phyloP scores from a whole-genome alignment of 2,329 filamentous ascomycete genomes.

The Hymenoscyphus linearis region DNA sequence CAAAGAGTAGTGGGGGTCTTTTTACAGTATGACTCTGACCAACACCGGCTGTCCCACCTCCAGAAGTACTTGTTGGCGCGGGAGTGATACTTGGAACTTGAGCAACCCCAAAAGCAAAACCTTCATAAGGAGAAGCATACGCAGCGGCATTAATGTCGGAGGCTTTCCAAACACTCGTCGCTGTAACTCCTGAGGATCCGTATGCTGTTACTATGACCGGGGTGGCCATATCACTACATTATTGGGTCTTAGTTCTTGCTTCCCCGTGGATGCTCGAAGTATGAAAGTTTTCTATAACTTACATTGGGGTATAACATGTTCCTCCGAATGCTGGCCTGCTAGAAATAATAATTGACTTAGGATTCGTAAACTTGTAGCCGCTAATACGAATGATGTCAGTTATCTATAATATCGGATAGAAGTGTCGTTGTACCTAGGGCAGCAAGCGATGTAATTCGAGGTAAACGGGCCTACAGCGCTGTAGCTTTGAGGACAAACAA shows the following conservation, averaged over 20 bases:
- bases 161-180: slow-evolving; percentile 19
- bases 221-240: neutral
- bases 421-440: slow-evolving; percentile 19
- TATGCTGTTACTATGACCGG: slow-evolving; percentile 18
- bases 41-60: slow-evolving; percentile 7
- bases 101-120: slow-evolving; percentile 18
- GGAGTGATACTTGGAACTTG: slow-evolving; percentile 11
- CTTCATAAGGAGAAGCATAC: slow-evolving; percentile 23
- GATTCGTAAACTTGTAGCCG: slow-evolving; percentile 15
- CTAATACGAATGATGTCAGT: slow-evolving; percentile 4
- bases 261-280: neutral
- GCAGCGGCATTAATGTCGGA: slow-evolving; percentile 18
- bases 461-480: slow-evolving; percentile 17
- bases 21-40: slow-evolving; percentile 14
- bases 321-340: slow-evolving; percentile 24
- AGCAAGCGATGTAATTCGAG: slow-evolving; percentile 27
- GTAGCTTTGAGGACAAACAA: slow-evolving; percentile 22
- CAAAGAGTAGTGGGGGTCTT: neutral
- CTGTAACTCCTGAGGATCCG: slow-evolving; percentile 15
- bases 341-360: slow-evolving; percentile 7
- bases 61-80: neutral
- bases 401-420: too few species aligned
- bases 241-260: neutral
- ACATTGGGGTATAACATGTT: slow-evolving; percentile 22
- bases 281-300: neutral